Evolutionary conservation across 2,329 filamentous ascomycete species (phyloP).

Genomic region (Cladophialophora carrionii): DNA sequence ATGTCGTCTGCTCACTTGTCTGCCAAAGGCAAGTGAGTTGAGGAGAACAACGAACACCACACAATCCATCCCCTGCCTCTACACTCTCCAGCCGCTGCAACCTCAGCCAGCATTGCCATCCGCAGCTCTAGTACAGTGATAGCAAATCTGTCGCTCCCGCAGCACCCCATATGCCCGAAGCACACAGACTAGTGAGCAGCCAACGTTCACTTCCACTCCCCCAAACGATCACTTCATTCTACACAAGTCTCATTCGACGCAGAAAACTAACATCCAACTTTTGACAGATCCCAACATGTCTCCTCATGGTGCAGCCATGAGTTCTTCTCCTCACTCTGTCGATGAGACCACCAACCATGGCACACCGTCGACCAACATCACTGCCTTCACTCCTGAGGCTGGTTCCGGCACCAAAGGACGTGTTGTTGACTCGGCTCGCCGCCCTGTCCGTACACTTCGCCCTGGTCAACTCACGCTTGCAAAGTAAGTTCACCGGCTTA

Average conservation of each 20-base stretch:
- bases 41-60: neutral
- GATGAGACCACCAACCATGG: constrained; percentile 47
- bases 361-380: constrained; percentile 67
- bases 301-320: constrained; percentile 22
- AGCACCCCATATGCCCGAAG: constrained; percentile 7
- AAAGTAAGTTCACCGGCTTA: constrained; percentile 16
- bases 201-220: constrained; percentile 3
- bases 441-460: constrained; percentile 16
- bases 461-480: constrained; percentile 12
- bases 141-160: constrained; percentile 6
- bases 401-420: constrained; percentile 47
- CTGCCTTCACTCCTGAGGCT: constrained; percentile 66
- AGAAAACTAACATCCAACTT: constrained; percentile 1
- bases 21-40: constrained; percentile 10
- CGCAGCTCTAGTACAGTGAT: constrained; percentile 2
- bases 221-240: neutral
- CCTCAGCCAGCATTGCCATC: constrained; percentile 2
- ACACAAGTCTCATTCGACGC: constrained; percentile 2
- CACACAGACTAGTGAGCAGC: neutral
- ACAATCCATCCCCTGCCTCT: neutral
- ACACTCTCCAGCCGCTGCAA: neutral
- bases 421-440: constrained; percentile 31
- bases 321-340: constrained; percentile 31
- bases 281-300: constrained; percentile 21
- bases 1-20: constrained; percentile 1